Conservation (phyloP, 345 rosid genomes). For the Brassica napus region DNA sequence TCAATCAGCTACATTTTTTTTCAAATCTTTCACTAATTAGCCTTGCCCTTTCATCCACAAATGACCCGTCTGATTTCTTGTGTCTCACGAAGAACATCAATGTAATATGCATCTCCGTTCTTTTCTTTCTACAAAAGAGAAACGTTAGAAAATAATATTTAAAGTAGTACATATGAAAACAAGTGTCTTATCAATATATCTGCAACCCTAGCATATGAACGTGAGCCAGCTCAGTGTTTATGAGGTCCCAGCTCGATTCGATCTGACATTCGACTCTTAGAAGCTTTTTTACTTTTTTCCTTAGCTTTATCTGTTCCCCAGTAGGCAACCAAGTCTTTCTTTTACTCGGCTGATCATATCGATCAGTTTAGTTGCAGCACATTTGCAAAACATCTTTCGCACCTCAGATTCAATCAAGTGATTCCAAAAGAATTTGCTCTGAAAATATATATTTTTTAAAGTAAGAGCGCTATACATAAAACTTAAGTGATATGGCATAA, state of each 20-base stretch:
- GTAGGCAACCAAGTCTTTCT: background rate
- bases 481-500: background rate
- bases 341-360: background rate
- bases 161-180: background rate
- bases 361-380: background rate
- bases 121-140: background rate
- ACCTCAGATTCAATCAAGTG: background rate
- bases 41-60: background rate
- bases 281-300: background rate
- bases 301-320: background rate
- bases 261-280: background rate
- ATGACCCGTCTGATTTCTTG: background rate
- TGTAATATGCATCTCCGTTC: background rate
- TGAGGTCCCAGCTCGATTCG: background rate
- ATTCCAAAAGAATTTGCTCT: background rate
- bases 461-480: background rate
- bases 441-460: background rate
- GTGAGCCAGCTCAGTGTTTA: background rate
- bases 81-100: background rate
- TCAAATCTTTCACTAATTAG: background rate
- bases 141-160: background rate
- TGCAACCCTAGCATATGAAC: background rate
- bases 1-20: background rate
- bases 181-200: background rate
- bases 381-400: background rate